Evolutionary conservation across 306 rosid genomes (phyloP).

Genomic region (Cucurbita moschata): DNA sequence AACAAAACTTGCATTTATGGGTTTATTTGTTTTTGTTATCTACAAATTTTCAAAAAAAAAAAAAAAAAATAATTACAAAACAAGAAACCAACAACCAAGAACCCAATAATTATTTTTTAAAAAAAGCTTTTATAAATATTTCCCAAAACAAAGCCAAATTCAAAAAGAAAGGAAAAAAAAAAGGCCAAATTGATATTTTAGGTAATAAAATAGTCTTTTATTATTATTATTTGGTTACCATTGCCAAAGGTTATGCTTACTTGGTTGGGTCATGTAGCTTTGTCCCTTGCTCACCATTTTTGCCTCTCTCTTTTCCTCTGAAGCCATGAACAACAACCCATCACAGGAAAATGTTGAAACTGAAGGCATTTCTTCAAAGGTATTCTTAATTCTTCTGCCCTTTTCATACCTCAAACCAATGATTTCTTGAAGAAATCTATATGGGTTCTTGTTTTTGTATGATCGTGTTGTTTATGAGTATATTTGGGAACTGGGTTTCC

Average conservation of each 20-base stretch:
- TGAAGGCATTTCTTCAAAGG: constrained; percentile 46
- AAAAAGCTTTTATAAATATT: neutral
- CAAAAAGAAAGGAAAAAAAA: neutral
- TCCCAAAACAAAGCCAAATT: neutral
- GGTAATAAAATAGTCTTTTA: neutral
- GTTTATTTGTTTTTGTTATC: no score
- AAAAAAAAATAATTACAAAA: neutral
- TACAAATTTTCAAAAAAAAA: no score
- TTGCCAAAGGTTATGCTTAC: neutral
- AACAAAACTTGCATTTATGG: no score
- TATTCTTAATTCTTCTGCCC: constrained; percentile 7
- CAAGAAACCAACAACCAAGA: neutral
- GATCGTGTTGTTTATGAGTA: neutral
- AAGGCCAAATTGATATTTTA: neutral
- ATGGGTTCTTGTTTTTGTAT: neutral
- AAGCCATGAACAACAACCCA: constrained; percentile 47
- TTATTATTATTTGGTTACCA: neutral
- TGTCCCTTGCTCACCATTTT: neutral
- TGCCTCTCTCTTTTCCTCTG: constrained; percentile 5
- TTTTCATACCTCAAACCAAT: neutral
- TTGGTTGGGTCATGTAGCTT: neutral
- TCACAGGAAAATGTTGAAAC: constrained; percentile 43
- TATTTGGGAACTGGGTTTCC: neutral
- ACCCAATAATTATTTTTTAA: neutral
- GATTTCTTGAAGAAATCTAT: neutral